Percentiles rank a stretch among this genome's conserved stretches.
These are phyloP conservation scores for Starmera dryadoides DNA, from an alignment of 805 yeast genomes.

Conservation along the genomic window DNA sequence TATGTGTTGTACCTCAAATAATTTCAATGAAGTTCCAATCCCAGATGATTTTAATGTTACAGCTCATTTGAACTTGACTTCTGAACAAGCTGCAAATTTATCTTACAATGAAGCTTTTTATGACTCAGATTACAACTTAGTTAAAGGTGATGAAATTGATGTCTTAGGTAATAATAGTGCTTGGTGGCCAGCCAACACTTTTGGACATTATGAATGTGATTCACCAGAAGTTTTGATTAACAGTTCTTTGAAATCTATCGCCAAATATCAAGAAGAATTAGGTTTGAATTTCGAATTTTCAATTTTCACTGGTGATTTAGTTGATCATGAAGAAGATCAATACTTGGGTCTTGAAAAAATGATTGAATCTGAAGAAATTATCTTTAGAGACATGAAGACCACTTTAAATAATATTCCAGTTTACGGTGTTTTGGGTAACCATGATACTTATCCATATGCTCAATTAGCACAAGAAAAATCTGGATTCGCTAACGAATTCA, in stretches of 20 bases:
- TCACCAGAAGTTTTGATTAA: constrained; percentile 53
- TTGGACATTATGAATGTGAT: constrained; percentile 59
- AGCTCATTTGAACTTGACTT: constrained; percentile 10
- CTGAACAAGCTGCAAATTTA: constrained; percentile 14
- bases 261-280: constrained; percentile 20
- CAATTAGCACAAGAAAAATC: constrained; percentile 50
- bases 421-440: constrained; percentile 60
- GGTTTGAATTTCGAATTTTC: constrained; percentile 44
- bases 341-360: constrained; percentile 42
- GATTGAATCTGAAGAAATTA: constrained; percentile 41
- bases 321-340: constrained; percentile 51
- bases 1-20: constrained; percentile 56
- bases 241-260: constrained; percentile 39
- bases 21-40: constrained; percentile 29
- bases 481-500: constrained; percentile 34
- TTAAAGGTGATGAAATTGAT: constrained; percentile 24
- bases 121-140: constrained; percentile 21
- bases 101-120: constrained; percentile 24
- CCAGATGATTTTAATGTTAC: constrained; percentile 15
- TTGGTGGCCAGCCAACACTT: constrained; percentile 46
- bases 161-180: constrained; percentile 19
- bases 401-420: constrained; percentile 46
- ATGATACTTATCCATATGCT: constrained; percentile 65
- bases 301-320: constrained; percentile 64
- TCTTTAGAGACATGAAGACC: constrained; percentile 45